These are phyloP conservation scores for Lipomyces yamanashiensis DNA, from an alignment of 805 yeast species.

Conservation along the genomic window DNA sequence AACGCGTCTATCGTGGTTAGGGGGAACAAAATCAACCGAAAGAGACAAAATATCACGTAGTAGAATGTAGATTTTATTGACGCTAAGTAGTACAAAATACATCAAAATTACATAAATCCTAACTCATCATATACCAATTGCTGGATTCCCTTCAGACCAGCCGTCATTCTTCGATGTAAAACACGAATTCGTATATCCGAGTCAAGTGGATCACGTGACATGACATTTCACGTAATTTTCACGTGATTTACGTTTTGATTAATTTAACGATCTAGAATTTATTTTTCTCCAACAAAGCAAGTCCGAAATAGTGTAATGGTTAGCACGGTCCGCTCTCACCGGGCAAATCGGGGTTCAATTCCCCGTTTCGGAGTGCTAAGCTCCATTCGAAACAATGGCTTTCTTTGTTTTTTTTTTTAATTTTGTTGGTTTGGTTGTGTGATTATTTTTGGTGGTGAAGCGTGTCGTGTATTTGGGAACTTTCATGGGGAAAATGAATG, in stretches of 20 bases:
- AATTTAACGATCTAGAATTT: background rate
- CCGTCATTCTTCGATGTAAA: too few species aligned
- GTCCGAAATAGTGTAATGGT: constrained; percentile 36
- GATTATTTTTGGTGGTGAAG: background rate
- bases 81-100: too few species aligned
- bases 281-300: background rate
- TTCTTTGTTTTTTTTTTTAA: background rate
- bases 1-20: constrained; percentile 6
- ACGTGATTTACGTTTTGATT: background rate
- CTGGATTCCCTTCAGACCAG: too few species aligned
- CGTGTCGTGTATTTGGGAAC: too few species aligned
- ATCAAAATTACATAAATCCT: too few species aligned
- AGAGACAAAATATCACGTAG: too few species aligned
- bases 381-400: constrained; percentile 11
- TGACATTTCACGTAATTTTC: background rate
- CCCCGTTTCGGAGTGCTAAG: constrained; percentile 32
- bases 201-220: too few species aligned
- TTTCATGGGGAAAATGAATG: too few species aligned
- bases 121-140: too few species aligned
- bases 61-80: too few species aligned
- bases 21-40: too few species aligned
- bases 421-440: background rate
- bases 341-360: constrained; percentile 37
- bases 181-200: too few species aligned
- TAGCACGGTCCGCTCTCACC: constrained; percentile 38